Base-by-base conservation (phyloP, 2,329 filamentous ascomycete genomes). In the Colletotrichum navitas region DNA sequence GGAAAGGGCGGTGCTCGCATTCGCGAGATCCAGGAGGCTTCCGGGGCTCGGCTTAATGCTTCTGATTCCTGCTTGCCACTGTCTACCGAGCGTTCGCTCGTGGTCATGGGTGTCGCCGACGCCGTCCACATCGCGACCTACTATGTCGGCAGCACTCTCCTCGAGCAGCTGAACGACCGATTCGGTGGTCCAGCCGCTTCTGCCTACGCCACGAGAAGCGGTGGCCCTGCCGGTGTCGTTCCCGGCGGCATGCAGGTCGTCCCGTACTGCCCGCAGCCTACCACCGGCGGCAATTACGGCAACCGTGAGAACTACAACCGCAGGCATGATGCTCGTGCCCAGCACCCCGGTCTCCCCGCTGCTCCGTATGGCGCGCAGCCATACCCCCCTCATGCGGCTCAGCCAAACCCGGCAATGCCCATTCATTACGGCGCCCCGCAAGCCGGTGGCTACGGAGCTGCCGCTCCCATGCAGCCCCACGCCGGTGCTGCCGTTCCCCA, bases 191-290 rank as follows among this genome's bases (percentile, higher is more conserved):
- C 96, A 26, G 94, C 94, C 69, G 95, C 96, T 61, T 99, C 96
- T n/a, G 95, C 96, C 39, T 99, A 99, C 80, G 96, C 96, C 58
- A 97, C 95, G 58, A 92, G 96, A 75, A 97, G 94, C 79, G 96
- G 96, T 74, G 95, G 94, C 61, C 95, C 96, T 62, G 94, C 95
- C 69, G 95, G 95, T 63, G 94, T 95, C 43, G 94, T 98, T 21
- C 96, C 96, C 29, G 96, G 96, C 72, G 96, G 96, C 73, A 97
- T 99, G 94, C 96, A 98, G 82, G 96, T 99, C 61, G 94, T 98
- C n/a, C 96, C 96, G 7, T 99, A 99, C 81, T 93, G 94, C 68
- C 96, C 96, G 61, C 95, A 98, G 81, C 93, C 95, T 36, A 94
- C 94, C 68, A 94, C 94, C 69, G 96, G 96, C 75, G 96, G 96